Base-by-base conservation (phyloP, 2,329 filamentous ascomycete genomes). In the Aaosphaeria arxii region DNA sequence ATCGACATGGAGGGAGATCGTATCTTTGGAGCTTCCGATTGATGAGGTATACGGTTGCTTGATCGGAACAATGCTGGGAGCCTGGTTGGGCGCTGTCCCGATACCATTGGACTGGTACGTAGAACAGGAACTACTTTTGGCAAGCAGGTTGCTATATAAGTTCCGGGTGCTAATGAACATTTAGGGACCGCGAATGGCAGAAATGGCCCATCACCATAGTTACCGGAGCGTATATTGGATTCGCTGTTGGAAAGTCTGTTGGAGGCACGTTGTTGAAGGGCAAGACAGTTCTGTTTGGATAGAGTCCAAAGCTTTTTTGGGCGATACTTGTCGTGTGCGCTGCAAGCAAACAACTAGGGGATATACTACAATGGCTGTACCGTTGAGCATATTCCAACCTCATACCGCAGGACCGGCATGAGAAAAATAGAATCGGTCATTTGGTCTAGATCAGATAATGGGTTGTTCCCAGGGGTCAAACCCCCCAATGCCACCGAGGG, bases 141-240 rank as follows among this genome's bases (percentile, higher is more conserved):
- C 17, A 24, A 24, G 17, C 17, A 24, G 17, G 17, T 24, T 24
- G 5, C 11, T 7, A 11, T 3, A 24, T 24, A 24, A 24, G 2
- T 24, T 24, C 17, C 7, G 38, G 39, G 29, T 49, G 47, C 53
- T 57, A 52, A 60, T 46, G 11, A n/a, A 13, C 31, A 33, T 36
- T 4, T 54, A 81, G 78, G 80, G 94, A 99, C 69, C 85, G 94
- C n/a, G 91, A 95, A 59, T 99, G 94, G 94, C 94, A 99, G 81
- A 89, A 87, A 70, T 99, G 92, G 88, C 94, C 94, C 0, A 86
- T 97, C 42, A 99, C 94, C 0, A 88, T 99, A 49, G 73, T 97
- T 4, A 84, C 82, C 2, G 94, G 94, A 3, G 78, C 88, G 13
- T 97, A 95, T 70, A 72, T 83, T 5, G 94, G 94, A 1, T 91